Percentiles rank a stretch among this genome's conserved stretches.
These are phyloP conservation scores for Diddensiella santjacobensis DNA, from an alignment of 805 yeast species.

Conservation along the genomic window DNA sequence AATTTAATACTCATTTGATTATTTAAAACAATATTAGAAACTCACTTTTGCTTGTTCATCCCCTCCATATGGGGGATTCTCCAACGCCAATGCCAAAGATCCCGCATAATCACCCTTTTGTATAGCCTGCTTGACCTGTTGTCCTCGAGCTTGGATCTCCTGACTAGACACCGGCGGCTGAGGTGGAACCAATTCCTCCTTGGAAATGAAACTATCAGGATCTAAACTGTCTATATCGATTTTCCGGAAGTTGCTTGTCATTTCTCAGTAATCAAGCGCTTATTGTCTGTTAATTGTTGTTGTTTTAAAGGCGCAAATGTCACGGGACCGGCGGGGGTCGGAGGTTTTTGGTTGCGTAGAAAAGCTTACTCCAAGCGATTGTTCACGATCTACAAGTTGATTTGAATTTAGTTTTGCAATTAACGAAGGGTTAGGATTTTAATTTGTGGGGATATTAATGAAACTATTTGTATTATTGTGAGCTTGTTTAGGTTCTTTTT, in stretches of 20 bases:
- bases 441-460: too few relatives aligned
- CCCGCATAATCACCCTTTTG: slow-evolving; percentile 68
- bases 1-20: background rate
- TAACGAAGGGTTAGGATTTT: too few relatives aligned
- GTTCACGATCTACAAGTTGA: too few relatives aligned
- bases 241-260: slow-evolving; percentile 48
- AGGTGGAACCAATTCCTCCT: slow-evolving; percentile 60
- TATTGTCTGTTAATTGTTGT: background rate
- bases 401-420: too few relatives aligned
- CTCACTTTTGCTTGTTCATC: slow-evolving; percentile 50
- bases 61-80: slow-evolving; percentile 80
- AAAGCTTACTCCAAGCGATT: too few relatives aligned
- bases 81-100: slow-evolving; percentile 62
- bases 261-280: background rate
- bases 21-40: background rate
- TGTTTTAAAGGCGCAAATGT: too few relatives aligned
- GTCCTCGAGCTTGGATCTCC: slow-evolving; percentile 53
- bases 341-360: too few relatives aligned
- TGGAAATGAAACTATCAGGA: slow-evolving; percentile 64
- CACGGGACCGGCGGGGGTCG: too few relatives aligned
- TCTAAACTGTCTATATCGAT: slow-evolving; percentile 90
- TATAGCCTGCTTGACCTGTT: slow-evolving; percentile 57
- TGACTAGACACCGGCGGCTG: slow-evolving; percentile 46
- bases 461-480: too few relatives aligned
- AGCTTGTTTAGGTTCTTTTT: too few relatives aligned